A percentile compares a stretch with the other conserved stretches of the same genome.
phyloP scores from a whole-genome alignment of 768 basidiomycete genomes.

The Multifurca ochricompacta region DNA sequence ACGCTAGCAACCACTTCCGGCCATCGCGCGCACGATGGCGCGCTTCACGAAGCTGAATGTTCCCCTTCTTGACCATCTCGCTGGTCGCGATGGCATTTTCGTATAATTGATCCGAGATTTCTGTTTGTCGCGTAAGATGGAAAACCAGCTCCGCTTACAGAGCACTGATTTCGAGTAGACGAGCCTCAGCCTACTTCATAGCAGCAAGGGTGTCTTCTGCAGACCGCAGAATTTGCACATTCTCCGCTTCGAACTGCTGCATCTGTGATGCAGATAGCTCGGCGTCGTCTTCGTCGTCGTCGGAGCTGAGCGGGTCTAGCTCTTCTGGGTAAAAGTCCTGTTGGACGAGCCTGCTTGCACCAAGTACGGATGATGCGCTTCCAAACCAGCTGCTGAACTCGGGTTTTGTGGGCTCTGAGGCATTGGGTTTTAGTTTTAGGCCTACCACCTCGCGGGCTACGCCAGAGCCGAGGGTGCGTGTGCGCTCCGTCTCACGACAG shows the following conservation, averaged over 20 bases:
- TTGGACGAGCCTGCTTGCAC: constrained; percentile 37
- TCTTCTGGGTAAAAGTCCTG: constrained; percentile 28
- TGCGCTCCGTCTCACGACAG: constrained; percentile 78
- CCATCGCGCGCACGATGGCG: constrained; percentile 80
- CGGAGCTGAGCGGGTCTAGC: constrained; percentile 44
- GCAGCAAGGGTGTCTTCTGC: constrained; percentile 83
- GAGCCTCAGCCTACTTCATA: constrained; percentile 87
- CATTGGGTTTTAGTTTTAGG: constrained; percentile 33
- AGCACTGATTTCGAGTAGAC: constrained; percentile 86
- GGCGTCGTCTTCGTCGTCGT: constrained; percentile 59
- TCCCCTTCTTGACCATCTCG: constrained; percentile 81
- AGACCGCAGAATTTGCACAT: constrained; percentile 73
- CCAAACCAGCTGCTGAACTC: constrained; percentile 41
- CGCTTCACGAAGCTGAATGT: constrained; percentile 84
- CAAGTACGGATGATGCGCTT: constrained; percentile 42
- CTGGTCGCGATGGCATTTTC: constrained; percentile 90
- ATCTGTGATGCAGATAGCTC: constrained; percentile 85
- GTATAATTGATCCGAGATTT: constrained; percentile 87
- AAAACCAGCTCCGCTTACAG: constrained; percentile 87
- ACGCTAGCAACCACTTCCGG: constrained; percentile 82
- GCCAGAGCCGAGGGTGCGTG: constrained; percentile 74
- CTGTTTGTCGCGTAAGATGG: constrained; percentile 84
- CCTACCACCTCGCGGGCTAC: constrained; percentile 56
- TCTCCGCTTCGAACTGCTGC: constrained; percentile 89
- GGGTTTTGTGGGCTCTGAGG: constrained; percentile 39